Evolutionary conservation across 306 rosid species (phyloP).

Genomic region (Quercus rubra): DNA sequence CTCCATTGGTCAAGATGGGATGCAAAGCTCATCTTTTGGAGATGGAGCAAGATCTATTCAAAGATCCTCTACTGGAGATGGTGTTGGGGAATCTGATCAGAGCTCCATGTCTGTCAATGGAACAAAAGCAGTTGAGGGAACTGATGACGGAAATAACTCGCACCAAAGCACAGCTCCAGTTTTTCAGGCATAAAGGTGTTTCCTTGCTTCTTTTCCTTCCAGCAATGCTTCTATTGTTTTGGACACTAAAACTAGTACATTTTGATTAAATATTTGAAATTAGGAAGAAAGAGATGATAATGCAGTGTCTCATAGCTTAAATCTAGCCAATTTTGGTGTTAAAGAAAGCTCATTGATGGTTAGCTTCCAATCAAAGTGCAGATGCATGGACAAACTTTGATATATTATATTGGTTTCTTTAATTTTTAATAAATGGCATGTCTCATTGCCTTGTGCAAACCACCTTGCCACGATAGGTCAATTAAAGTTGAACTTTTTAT

Average conservation of each 20-base stretch:
- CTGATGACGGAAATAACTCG: slow-evolving; percentile 22
- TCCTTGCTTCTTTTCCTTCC: neutral
- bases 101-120: slow-evolving; percentile 21
- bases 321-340: neutral
- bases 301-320: neutral
- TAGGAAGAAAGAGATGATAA: neutral
- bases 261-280: neutral
- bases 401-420: neutral
- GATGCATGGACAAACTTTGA: neutral
- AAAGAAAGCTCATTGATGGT: neutral
- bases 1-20: slow-evolving; percentile 35
- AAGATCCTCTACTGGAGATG: slow-evolving; percentile 25
- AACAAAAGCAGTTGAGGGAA: slow-evolving; percentile 23
- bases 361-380: neutral
- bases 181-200: slow-evolving; percentile 55
- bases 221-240: neutral
- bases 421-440: neutral
- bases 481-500: neutral
- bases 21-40: slow-evolving; percentile 23
- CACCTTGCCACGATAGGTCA: neutral
- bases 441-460: neutral
- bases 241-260: neutral
- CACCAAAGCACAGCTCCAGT: slow-evolving; percentile 32
- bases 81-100: slow-evolving; percentile 34
- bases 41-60: slow-evolving; percentile 25